Conservation (phyloP, 1,284 basidiomycete species). For the Sanguinoderma infundibulare region DNA sequence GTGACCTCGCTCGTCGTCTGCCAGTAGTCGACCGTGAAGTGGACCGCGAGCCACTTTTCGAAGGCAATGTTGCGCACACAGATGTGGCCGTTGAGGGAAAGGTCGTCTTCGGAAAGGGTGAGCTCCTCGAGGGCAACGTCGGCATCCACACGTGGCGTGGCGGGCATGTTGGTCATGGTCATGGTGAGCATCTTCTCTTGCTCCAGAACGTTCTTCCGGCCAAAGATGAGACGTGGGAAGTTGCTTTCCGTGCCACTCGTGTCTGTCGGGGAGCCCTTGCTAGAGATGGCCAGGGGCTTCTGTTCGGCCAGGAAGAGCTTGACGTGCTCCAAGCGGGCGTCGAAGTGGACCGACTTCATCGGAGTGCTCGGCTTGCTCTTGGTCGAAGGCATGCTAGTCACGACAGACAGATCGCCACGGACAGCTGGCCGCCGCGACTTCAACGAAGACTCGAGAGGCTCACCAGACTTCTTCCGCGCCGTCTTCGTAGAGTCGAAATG, state of each 20-base stretch:
- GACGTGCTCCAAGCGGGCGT: conserved; percentile 88
- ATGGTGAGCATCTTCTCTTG: conserved; percentile 53
- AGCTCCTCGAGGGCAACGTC: conserved; percentile 61
- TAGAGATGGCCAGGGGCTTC: conserved; percentile 90
- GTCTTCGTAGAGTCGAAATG: conserved; percentile 13
- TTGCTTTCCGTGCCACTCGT: conserved; percentile 78
- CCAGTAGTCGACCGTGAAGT: conserved; percentile 96
- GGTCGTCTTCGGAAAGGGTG: conserved; percentile 63
- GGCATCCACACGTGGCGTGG: conserved; percentile 35
- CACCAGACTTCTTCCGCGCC: conserved; percentile 87
- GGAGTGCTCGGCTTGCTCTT: conserved; percentile 68
- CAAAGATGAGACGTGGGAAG: conserved; percentile 67
- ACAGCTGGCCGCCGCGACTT: conserved; percentile 65
- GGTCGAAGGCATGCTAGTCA: conserved; percentile 47
- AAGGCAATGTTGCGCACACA: conserved; percentile 88
- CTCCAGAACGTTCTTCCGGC: conserved; percentile 32
- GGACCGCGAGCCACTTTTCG: conserved; percentile 86
- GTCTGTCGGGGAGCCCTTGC: conserved; percentile 86
- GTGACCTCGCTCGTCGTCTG: conserved; percentile 94
- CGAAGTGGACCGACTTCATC: conserved; percentile 91
- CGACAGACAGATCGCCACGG: conserved; percentile 52
- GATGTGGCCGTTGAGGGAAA: conserved; percentile 68
- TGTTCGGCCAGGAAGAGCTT: conserved; percentile 94
- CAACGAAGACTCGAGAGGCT: conserved; percentile 90
- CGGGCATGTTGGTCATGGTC: conserved; percentile 57